phyloP scores from a whole-genome alignment of 75 land plant genomes.

The Isoetes taiwanensis region DNA sequence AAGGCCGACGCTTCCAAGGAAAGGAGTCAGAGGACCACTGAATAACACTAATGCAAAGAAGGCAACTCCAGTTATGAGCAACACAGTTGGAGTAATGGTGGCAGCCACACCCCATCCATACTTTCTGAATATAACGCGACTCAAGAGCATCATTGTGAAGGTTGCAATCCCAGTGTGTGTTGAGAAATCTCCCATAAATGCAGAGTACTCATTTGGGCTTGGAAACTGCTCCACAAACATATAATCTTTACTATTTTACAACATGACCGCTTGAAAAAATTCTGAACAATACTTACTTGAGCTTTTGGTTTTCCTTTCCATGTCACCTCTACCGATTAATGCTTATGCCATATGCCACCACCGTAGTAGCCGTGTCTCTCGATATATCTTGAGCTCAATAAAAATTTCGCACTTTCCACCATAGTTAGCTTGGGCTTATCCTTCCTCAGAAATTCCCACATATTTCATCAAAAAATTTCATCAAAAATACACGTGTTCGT shows the following conservation, averaged over 20 bases:
- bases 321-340: constrained; percentile 97
- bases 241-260: too few relatives aligned
- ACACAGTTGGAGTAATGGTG: constrained; percentile 81
- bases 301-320: constrained; percentile 96
- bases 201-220: constrained; percentile 96
- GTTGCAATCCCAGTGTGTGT: constrained; percentile 91
- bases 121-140: constrained; percentile 67
- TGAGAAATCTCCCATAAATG: constrained; percentile 99
- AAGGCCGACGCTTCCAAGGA: constrained; percentile 62
- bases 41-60: constrained; percentile 87
- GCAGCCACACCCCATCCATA: constrained; percentile 99
- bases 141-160: constrained; percentile 93
- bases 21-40: constrained; percentile 66
- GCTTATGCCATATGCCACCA: constrained; percentile 97
- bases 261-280: too few relatives aligned
- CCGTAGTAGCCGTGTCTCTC: constrained; percentile 92
- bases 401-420: constrained; percentile 85
- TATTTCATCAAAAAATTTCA: too few relatives aligned
- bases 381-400: constrained; percentile 69
- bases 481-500: too few relatives aligned
- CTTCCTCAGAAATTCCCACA: too few relatives aligned
- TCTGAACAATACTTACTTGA: constrained; percentile 47
- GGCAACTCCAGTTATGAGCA: constrained; percentile 87
- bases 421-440: constrained; percentile 83
- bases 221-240: constrained; percentile 96